These are phyloP conservation scores for Dissoconium aciculare DNA, from an alignment of 2,329 filamentous ascomycete genomes.

Conservation along the genomic window DNA sequence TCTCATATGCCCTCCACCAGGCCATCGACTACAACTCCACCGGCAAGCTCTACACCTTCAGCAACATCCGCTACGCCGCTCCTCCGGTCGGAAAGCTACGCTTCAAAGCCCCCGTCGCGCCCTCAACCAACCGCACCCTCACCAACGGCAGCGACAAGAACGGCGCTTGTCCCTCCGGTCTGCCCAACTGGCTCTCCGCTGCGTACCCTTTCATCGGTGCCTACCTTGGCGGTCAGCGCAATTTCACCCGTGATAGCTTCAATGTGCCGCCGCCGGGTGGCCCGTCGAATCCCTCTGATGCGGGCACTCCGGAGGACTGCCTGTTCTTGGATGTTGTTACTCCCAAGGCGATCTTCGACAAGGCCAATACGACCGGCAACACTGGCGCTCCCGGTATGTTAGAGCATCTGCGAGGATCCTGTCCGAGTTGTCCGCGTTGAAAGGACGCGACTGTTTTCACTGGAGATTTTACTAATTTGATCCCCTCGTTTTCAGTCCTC, in stretches of 20 bases:
- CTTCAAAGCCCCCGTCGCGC: conserved; percentile 32
- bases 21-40: conserved; percentile 30
- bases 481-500: too few relatives aligned
- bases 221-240: conserved; percentile 2
- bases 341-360: conserved; percentile 23
- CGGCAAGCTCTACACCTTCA: conserved; percentile 30
- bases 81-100: conserved; percentile 38
- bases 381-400: conserved; percentile 25
- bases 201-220: background rate
- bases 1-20: conserved; percentile 40
- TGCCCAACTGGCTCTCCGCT: conserved; percentile 26
- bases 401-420: too few relatives aligned
- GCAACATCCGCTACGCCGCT: conserved; percentile 42
- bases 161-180: background rate
- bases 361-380: conserved; percentile 6
- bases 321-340: conserved; percentile 28
- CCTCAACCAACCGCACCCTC: conserved; percentile 28
- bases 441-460: too few relatives aligned
- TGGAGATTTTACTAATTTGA: too few relatives aligned
- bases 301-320: conserved; percentile 24
- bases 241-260: conserved; percentile 10
- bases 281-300: conserved; percentile 17
- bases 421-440: too few relatives aligned
- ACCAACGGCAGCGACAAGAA: conserved; percentile 27
- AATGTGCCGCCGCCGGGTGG: conserved; percentile 8